A percentile compares a stretch with the other conserved stretches of the same genome.
phyloP scores from a whole-genome alignment of 2,329 filamentous ascomycete species.

The Sporothrix humicola region DNA sequence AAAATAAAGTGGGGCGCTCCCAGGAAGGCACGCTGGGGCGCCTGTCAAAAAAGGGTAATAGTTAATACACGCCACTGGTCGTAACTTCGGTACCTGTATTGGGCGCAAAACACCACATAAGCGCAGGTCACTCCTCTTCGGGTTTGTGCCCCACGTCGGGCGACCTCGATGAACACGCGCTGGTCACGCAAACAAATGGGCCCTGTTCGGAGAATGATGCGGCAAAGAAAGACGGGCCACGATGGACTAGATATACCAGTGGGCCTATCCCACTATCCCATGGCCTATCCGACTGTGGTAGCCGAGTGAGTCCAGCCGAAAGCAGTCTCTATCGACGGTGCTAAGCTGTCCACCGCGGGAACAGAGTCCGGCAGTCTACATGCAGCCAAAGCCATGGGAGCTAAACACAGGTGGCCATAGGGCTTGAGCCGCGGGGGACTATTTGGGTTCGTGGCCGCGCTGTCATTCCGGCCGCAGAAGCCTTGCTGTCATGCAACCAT shows the following conservation, averaged over 20 bases:
- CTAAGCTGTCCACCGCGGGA: constrained; percentile 9
- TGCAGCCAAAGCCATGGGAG: background rate
- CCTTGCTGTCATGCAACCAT: too few relatives aligned
- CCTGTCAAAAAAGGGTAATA: background rate
- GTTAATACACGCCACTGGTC: background rate
- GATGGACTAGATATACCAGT: background rate
- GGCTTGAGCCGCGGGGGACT: background rate
- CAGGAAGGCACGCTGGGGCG: background rate
- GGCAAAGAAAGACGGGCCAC: constrained; percentile 20
- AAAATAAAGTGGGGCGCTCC: background rate
- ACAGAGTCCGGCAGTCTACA: background rate
- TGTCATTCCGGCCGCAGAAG: too few relatives aligned
- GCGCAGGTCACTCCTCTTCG: background rate
- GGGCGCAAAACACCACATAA: background rate
- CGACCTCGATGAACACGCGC: background rate
- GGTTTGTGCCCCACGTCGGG: background rate
- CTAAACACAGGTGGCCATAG: background rate
- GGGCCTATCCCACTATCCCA: background rate
- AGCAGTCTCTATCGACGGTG: background rate
- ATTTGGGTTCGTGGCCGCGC: background rate
- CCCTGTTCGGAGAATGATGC: constrained; percentile 17
- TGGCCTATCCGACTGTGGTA: background rate
- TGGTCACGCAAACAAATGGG: too few relatives aligned
- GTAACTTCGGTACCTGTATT: background rate
- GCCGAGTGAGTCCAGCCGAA: background rate